These are phyloP conservation scores for Ophiostoma sp. DNA, from an alignment of 2,329 filamentous ascomycete genomes.

Conservation along the genomic window DNA sequence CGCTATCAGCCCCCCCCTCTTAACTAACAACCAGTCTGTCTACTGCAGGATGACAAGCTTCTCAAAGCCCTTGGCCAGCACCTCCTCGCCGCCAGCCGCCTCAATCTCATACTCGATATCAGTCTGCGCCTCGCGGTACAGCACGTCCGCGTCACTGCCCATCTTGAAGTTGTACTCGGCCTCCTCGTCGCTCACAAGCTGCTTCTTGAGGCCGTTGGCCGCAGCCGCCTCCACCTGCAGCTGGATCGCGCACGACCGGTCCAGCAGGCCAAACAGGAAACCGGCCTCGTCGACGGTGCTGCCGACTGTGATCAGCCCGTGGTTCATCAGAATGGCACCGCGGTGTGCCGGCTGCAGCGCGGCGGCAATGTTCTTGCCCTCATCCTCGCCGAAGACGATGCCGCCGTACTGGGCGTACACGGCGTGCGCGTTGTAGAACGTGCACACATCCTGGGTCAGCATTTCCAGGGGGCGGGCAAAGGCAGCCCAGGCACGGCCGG, in stretches of 20 bases:
- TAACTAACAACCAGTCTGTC: neutral
- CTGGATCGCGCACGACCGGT: slow-evolving; percentile 63
- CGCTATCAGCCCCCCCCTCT: neutral
- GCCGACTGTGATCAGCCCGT: slow-evolving; percentile 58
- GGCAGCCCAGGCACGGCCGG: slow-evolving; percentile 52
- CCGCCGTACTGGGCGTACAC: slow-evolving; percentile 56
- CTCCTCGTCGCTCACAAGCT: slow-evolving; percentile 36
- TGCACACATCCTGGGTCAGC: slow-evolving; percentile 53
- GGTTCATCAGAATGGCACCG: slow-evolving; percentile 56
- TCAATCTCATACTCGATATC: slow-evolving; percentile 46
- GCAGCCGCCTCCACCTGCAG: slow-evolving; percentile 53
- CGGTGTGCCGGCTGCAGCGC: slow-evolving; percentile 45
- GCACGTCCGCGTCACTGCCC: slow-evolving; percentile 43
- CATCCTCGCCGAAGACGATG: slow-evolving; percentile 52
- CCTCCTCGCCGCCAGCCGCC: slow-evolving; percentile 35
- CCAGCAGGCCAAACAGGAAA: slow-evolving; percentile 55
- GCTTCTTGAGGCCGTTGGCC: slow-evolving; percentile 33
- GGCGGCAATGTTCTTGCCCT: slow-evolving; percentile 50
- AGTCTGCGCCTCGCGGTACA: slow-evolving; percentile 45
- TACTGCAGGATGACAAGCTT: slow-evolving; percentile 23
- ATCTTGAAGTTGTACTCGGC: slow-evolving; percentile 40
- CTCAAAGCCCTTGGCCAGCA: slow-evolving; percentile 31
- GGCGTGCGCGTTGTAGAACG: slow-evolving; percentile 52
- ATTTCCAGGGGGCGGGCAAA: slow-evolving; percentile 54
- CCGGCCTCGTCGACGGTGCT: slow-evolving; percentile 59